phyloP scores from a whole-genome alignment of 441 rosid genomes.

The Sinapis alba region DNA sequence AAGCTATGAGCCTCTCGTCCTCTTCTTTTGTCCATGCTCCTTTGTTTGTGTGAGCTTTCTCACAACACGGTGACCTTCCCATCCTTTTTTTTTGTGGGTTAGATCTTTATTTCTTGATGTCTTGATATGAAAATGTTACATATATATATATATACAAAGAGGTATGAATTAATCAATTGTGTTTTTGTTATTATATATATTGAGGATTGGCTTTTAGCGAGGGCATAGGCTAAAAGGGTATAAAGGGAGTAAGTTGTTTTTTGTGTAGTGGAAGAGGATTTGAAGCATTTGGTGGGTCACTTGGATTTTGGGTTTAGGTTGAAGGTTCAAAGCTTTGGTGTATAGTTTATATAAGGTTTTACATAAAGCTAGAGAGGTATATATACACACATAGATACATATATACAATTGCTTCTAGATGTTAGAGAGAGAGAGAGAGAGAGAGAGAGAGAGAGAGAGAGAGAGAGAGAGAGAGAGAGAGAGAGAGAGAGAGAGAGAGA shows the following conservation, averaged over 20 bases:
- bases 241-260: slow-evolving; percentile 37
- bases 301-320: slow-evolving; percentile 41
- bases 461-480: neutral
- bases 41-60: slow-evolving; percentile 96
- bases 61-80: slow-evolving; percentile 99
- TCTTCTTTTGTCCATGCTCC: slow-evolving; percentile 99
- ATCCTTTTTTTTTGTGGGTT: slow-evolving; percentile 35
- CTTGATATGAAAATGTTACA: slow-evolving; percentile 16
- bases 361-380: slow-evolving; percentile 41
- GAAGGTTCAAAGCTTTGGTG: slow-evolving; percentile 36
- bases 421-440: neutral
- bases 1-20: slow-evolving; percentile 82
- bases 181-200: slow-evolving; percentile 15
- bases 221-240: slow-evolving; percentile 36
- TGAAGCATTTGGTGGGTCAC: slow-evolving; percentile 41
- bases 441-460: neutral
- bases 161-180: slow-evolving; percentile 4
- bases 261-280: slow-evolving; percentile 45
- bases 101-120: slow-evolving; percentile 27
- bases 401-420: slow-evolving; percentile 37
- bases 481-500: neutral
- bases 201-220: slow-evolving; percentile 21
- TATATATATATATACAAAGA: slow-evolving; percentile 23
- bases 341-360: slow-evolving; percentile 66
- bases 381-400: neutral